Percentiles rank a stretch among this genome's conserved stretches.
Conservation (phyloP, 2,329 filamentous ascomycete genomes). For the Ambrosiella cleistominuta region DNA sequence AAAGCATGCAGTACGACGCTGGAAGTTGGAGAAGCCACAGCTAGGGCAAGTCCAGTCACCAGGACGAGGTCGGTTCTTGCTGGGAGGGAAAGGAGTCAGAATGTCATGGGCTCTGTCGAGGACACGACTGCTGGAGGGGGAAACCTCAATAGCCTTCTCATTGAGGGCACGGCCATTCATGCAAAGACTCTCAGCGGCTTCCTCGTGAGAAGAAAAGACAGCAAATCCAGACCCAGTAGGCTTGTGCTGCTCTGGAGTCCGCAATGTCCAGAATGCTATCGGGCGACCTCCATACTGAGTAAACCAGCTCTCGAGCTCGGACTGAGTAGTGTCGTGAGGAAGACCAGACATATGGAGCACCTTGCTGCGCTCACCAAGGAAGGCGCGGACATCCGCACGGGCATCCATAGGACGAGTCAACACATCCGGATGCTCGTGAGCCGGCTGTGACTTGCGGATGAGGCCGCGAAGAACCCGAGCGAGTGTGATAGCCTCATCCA, state of each 20-base stretch:
- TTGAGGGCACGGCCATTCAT: slow-evolving; percentile 98
- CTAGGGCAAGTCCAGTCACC: slow-evolving; percentile 99
- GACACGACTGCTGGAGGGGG: slow-evolving; percentile 89
- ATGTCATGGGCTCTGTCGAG: slow-evolving; percentile 92
- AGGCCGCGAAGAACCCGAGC: slow-evolving; percentile 81
- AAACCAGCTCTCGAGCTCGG: slow-evolving; percentile 97
- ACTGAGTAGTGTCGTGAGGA: slow-evolving; percentile 95
- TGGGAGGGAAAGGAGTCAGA: slow-evolving; percentile 89
- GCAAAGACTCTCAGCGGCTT: slow-evolving; percentile 93
- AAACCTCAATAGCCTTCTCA: slow-evolving; percentile 97
- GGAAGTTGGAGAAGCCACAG: slow-evolving; percentile 98
- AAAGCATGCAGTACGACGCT: slow-evolving; percentile 95
- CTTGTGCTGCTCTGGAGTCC: slow-evolving; percentile 96
- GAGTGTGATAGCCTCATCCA: slow-evolving; percentile 93
- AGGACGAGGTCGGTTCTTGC: slow-evolving; percentile 91
- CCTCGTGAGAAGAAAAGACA: slow-evolving; percentile 96
- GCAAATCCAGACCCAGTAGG: slow-evolving; percentile 97
- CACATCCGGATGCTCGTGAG: slow-evolving; percentile 86
- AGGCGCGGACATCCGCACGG: slow-evolving; percentile 85
- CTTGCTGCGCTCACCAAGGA: slow-evolving; percentile 91
- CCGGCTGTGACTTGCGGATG: slow-evolving; percentile 88
- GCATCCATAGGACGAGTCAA: slow-evolving; percentile 92
- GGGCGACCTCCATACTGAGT: slow-evolving; percentile 95
- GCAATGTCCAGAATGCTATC: slow-evolving; percentile 97
- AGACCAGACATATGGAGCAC: slow-evolving; percentile 95